Base-by-base conservation (phyloP, 352 stramenopile species). In the Pythium phragmiticola region DNA sequence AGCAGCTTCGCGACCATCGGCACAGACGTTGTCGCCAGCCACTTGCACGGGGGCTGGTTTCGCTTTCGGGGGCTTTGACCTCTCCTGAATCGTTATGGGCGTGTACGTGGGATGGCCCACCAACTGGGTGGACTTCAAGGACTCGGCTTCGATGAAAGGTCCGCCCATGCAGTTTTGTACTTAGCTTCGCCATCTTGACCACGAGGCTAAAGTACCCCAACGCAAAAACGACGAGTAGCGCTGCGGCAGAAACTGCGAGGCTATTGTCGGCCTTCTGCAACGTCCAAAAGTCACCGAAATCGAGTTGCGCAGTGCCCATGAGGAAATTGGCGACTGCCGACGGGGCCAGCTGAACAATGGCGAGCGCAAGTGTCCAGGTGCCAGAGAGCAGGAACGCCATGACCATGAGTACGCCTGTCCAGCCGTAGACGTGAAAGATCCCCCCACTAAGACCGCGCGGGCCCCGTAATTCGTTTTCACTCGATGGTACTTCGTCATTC, bases 241-340 rank as follows among this genome's bases (percentile, higher is more conserved):
- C 26, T 11, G 65, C 58, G 11, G 75, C 37, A 0, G 33, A 54
- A 45, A 76, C 45, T 11, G 69, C 52, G 28, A 82, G 65, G 3
- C 19, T 2, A 9, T 52, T 16, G 4, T 76, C 60, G 6, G 69
- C 61, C 14, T 66, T 54, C 21, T 73, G 64, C 9, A 84, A 60
- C 36, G 78, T 47, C 75, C 77, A 87, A 19, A 87, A 84, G 34
- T 80, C 73, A 37, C 77, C 73, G 36, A 70, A 72, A 63, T 84
- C 75, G 21, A 84, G 75, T 0, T 71, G 26, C 23, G 57, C 52
- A 11, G 73, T 84, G 13, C 71, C 68, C 73, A 81, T 80, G 1
- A 84, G 14, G 0, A 34, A 49, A 34, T 84, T 87, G 1, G 75
- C 72, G 19, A 75, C 65, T n/a, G 73, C 34, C 0, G 63, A 75